Conservation (phyloP, 1,284 basidiomycete genomes). For the Melampsora abietis-canadensis region DNA sequence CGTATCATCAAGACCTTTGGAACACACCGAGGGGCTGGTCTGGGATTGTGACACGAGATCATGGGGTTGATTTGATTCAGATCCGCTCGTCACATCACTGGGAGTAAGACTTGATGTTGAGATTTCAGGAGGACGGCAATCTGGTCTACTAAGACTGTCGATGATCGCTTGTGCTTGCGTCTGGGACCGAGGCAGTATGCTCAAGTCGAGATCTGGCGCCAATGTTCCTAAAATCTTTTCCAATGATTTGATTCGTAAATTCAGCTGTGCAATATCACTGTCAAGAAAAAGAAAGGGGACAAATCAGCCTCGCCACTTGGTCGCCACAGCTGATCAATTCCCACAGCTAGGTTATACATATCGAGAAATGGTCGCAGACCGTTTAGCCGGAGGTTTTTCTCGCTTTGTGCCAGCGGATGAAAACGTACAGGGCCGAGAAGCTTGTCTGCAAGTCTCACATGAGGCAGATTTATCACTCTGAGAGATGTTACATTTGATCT, state of each 20-base stretch:
- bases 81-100: neutral
- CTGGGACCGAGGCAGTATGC: constrained; percentile 10
- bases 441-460: constrained; percentile 16
- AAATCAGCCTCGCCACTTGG: no score
- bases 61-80: neutral
- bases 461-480: neutral
- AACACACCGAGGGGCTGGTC: neutral
- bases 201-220: constrained; percentile 25
- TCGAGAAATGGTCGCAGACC: constrained; percentile 11
- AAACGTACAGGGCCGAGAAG: constrained; percentile 27
- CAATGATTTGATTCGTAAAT: constrained; percentile 16
- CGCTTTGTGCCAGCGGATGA: constrained; percentile 13
- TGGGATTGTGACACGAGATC: neutral
- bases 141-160: neutral
- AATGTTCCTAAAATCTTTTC: constrained; percentile 21
- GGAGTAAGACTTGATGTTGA: neutral
- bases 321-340: no score
- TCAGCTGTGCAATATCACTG: constrained; percentile 29
- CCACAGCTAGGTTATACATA: no score
- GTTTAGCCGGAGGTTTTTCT: constrained; percentile 26
- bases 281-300: no score
- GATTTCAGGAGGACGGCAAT: neutral
- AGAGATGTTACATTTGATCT: constrained; percentile 27
- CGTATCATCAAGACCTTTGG: neutral
- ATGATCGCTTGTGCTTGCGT: constrained; percentile 17